phyloP scores from a whole-genome alignment of 2,329 filamentous ascomycete genomes.

The Fusarium luffae region DNA sequence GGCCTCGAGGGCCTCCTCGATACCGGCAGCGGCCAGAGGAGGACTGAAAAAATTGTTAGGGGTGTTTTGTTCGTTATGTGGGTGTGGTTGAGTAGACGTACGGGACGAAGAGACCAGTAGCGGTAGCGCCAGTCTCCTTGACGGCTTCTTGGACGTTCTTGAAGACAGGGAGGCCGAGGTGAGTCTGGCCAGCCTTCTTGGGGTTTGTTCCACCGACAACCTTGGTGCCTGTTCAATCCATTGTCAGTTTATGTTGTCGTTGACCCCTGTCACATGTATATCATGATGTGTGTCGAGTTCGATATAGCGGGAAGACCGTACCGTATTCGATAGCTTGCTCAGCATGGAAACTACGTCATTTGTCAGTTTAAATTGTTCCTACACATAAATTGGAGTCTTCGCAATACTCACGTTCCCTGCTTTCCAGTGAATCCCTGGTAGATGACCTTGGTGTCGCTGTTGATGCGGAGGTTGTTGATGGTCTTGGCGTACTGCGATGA shows the following conservation, averaged over 20 bases:
- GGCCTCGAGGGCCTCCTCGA: conserved; percentile 93
- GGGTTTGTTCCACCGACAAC: conserved; percentile 98
- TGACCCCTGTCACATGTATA: conserved; percentile 44
- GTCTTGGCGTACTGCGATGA: conserved; percentile 79
- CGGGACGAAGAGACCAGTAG: conserved; percentile 97
- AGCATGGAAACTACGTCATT: conserved; percentile 83
- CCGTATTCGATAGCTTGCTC: conserved; percentile 98
- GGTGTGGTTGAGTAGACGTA: conserved; percentile 57
- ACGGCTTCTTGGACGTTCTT: conserved; percentile 87
- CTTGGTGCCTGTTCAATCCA: conserved; percentile 77
- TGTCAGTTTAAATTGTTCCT: conserved; percentile 19
- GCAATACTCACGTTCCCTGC: conserved; percentile 83
- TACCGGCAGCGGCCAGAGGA: conserved; percentile 90
- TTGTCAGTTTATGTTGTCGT: conserved; percentile 41
- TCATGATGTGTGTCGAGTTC: conserved; percentile 42
- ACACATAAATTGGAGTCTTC: background rate
- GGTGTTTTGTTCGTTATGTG: conserved; percentile 11
- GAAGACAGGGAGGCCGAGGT: conserved; percentile 94
- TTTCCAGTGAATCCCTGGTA: conserved; percentile 98
- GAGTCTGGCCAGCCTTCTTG: conserved; percentile 93
- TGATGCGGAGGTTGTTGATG: conserved; percentile 90
- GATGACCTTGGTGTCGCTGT: conserved; percentile 90
- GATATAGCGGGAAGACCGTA: conserved; percentile 58
- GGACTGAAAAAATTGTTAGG: conserved; percentile 67
- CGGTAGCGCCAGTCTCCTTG: conserved; percentile 89